These are phyloP conservation scores for Torulaspora gathmanii DNA, from an alignment of 805 yeast species.

Conservation along the genomic window DNA sequence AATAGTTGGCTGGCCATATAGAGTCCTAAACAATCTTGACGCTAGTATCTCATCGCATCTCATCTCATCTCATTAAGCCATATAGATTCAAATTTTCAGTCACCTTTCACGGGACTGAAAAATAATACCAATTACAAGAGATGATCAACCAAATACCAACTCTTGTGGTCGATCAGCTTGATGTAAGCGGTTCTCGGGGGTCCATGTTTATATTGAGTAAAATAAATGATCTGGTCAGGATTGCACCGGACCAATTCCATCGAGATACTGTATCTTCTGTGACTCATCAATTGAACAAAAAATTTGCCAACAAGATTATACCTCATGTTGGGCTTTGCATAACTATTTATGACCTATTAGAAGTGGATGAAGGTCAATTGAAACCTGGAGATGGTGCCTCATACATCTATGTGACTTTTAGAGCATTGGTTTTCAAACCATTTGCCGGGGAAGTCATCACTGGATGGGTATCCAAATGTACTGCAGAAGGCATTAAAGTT, in stretches of 20 bases:
- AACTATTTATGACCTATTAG: constrained; percentile 75
- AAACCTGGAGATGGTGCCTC: constrained; percentile 94
- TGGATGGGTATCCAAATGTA: constrained; percentile 89
- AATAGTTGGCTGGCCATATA: background rate
- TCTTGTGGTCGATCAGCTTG: background rate
- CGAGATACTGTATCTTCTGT: constrained; percentile 68
- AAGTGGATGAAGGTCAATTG: constrained; percentile 81
- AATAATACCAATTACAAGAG: constrained; percentile 1
- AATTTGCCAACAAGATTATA: constrained; percentile 81
- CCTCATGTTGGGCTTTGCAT: constrained; percentile 81
- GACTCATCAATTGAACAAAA: constrained; percentile 72
- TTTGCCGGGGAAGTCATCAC: constrained; percentile 88
- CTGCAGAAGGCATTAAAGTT: constrained; percentile 78
- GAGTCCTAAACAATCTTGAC: no score
- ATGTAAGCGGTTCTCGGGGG: background rate
- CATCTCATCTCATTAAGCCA: constrained; percentile 16
- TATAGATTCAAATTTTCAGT: background rate
- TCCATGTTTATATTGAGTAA: constrained; percentile 80
- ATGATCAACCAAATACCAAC: background rate
- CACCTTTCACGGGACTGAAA: background rate
- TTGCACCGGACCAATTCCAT: constrained; percentile 81
- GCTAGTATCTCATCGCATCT: constrained; percentile 13
- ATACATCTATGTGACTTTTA: constrained; percentile 65
- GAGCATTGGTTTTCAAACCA: constrained; percentile 84
- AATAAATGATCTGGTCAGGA: constrained; percentile 76